phyloP scores from a whole-genome alignment of 2,329 filamentous ascomycete genomes.

The Cordyceps farinosa region DNA sequence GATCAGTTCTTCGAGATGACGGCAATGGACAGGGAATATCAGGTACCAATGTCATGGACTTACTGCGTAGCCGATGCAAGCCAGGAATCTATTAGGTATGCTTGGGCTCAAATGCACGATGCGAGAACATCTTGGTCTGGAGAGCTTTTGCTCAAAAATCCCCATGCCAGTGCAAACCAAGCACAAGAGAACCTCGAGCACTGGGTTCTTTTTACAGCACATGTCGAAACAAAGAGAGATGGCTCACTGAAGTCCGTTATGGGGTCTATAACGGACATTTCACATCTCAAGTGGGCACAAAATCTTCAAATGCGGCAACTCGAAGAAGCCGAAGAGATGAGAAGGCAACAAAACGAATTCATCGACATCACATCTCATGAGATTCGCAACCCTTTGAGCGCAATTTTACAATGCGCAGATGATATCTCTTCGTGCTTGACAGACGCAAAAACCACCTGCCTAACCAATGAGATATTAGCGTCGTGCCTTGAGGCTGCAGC shows the following conservation, averaged over 20 bases:
- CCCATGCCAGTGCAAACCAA: constrained; percentile 36
- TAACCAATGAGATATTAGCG: constrained; percentile 42
- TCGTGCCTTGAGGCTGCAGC: constrained; percentile 70
- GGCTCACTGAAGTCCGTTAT: constrained; percentile 36
- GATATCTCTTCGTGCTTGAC: constrained; percentile 56
- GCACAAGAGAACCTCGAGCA: constrained; percentile 21
- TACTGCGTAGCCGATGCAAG: constrained; percentile 38
- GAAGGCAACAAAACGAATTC: constrained; percentile 58
- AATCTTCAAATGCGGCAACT: constrained; percentile 35
- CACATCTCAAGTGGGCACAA: constrained; percentile 41
- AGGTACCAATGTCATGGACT: constrained; percentile 40
- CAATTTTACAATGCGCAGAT: constrained; percentile 71
- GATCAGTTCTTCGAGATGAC: constrained; percentile 47
- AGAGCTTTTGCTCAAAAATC: constrained; percentile 41
- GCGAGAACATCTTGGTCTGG: constrained; percentile 35
- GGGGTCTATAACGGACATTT: constrained; percentile 43
- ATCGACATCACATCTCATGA: constrained; percentile 74
- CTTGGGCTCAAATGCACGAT: constrained; percentile 36
- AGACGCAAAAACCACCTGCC: not conserved
- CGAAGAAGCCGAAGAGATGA: constrained; percentile 35
- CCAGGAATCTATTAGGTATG: constrained; percentile 29
- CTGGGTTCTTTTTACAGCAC: constrained; percentile 40
- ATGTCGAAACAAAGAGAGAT: constrained; percentile 31
- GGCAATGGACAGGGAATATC: constrained; percentile 35
- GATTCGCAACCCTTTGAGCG: constrained; percentile 69